Percentiles rank a stretch among this genome's conserved stretches.
phyloP scores from a whole-genome alignment of 2,329 filamentous ascomycete genomes.

The Nigrospora sphaerica region DNA sequence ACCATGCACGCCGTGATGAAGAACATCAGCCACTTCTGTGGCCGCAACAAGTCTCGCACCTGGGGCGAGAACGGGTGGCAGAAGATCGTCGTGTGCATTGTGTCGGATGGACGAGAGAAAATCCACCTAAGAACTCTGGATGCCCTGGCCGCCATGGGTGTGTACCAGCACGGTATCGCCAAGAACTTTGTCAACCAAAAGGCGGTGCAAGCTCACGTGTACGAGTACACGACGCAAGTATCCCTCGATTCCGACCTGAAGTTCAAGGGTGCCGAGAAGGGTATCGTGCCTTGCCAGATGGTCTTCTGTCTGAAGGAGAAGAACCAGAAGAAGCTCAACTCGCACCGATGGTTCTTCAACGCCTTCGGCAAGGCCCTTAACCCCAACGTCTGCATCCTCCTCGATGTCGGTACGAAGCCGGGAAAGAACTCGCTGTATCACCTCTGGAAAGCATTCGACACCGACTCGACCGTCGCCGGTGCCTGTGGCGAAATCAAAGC shows the following conservation, averaged over 20 bases:
- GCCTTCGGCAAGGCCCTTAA: constrained; percentile 89
- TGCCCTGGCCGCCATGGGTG: constrained; percentile 90
- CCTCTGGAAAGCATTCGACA: constrained; percentile 97
- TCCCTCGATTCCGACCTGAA: constrained; percentile 92
- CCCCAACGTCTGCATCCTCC: constrained; percentile 91
- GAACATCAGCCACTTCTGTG: constrained; percentile 98
- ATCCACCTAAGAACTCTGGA: constrained; percentile 92
- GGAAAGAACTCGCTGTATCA: constrained; percentile 90
- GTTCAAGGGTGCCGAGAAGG: constrained; percentile 98
- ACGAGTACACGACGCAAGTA: constrained; percentile 98
- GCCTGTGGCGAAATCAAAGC: constrained; percentile 98
- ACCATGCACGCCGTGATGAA: constrained; percentile 98
- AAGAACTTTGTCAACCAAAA: constrained; percentile 98
- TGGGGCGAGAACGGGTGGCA: constrained; percentile 99
- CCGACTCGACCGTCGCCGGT: constrained; percentile 92
- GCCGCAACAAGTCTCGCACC: constrained; percentile 84
- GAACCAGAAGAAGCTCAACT: constrained; percentile 96
- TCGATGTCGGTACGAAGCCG: constrained; percentile 93
- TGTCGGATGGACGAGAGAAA: constrained; percentile 83
- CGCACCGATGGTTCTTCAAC: constrained; percentile 99
- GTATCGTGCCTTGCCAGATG: constrained; percentile 95
- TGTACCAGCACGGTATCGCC: constrained; percentile 96
- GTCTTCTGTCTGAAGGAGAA: constrained; percentile 98
- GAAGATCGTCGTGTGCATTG: constrained; percentile 97
- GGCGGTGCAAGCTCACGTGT: constrained; percentile 92